phyloP scores from a whole-genome alignment of 345 rosid species.

The Erucastrum elatum region DNA sequence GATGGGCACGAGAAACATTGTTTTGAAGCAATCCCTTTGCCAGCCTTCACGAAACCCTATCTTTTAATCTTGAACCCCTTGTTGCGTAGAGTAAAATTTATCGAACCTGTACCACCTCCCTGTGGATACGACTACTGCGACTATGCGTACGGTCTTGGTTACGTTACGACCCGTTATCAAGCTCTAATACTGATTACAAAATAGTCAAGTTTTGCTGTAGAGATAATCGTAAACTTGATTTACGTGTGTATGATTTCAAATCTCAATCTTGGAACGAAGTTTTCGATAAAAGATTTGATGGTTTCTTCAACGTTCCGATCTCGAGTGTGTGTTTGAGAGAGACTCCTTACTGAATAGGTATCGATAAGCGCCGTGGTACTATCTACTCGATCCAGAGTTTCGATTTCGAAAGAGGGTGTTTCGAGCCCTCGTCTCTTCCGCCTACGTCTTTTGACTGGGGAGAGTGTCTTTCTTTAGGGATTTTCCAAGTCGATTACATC shows the following conservation, averaged over 20 bases:
- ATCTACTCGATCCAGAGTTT: neutral
- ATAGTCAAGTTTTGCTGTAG: neutral
- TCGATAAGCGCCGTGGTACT: neutral
- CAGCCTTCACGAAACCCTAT: too few species aligned
- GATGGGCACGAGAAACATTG: neutral
- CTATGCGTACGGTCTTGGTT: neutral
- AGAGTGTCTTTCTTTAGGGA: neutral
- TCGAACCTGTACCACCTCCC: neutral
- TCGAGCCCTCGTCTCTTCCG: neutral
- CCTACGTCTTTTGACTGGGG: neutral
- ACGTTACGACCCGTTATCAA: neutral
- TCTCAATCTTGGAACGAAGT: neutral
- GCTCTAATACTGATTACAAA: neutral
- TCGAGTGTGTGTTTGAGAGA: neutral
- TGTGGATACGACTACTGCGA: neutral
- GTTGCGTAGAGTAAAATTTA: neutral
- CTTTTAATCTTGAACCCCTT: neutral
- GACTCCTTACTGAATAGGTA: neutral
- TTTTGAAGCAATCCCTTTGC: neutral
- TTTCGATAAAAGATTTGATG: neutral
- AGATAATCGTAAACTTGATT: neutral
- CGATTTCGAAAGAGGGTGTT: neutral
- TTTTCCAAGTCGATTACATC: conserved; percentile 7
- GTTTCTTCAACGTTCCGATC: neutral
- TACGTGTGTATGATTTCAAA: neutral